A percentile compares a stretch with the other conserved stretches of the same genome.
Conservation (phyloP, 2,329 filamentous ascomycete genomes). For the Phaeoacremonium minimum region DNA sequence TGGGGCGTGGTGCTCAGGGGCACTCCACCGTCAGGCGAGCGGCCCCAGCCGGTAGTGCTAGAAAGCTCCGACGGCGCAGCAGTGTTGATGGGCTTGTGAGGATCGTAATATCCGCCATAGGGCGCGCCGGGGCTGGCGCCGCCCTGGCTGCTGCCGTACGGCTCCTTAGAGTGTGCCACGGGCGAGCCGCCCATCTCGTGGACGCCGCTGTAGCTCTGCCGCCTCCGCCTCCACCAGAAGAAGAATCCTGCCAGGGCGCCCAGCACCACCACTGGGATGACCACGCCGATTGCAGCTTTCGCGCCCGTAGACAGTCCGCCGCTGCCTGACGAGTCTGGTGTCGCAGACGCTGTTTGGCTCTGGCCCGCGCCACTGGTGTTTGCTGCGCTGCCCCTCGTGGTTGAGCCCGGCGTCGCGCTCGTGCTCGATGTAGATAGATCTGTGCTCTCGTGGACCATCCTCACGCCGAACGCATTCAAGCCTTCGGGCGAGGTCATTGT, state of each 20-base stretch:
- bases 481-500: constrained; percentile 17
- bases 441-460: constrained; percentile 27
- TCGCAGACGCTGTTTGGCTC: neutral
- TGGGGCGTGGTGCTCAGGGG: constrained; percentile 2
- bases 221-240: constrained; percentile 10
- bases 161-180: neutral
- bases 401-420: constrained; percentile 1
- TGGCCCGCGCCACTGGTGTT: neutral
- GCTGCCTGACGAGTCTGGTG: constrained; percentile 1
- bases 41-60: neutral
- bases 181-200: neutral
- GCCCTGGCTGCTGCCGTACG: neutral
- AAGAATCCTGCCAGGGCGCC: constrained; percentile 16
- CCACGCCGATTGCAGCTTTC: constrained; percentile 21
- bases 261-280: constrained; percentile 21
- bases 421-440: constrained; percentile 14
- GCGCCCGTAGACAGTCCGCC: constrained; percentile 16
- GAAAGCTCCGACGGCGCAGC: constrained; percentile 2
- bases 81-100: constrained; percentile 4
- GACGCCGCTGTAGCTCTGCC: neutral
- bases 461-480: constrained; percentile 26
- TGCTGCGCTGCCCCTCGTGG: constrained; percentile 1
- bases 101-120: neutral
- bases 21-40: too few relatives aligned
- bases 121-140: constrained; percentile 1